A percentile compares a stretch with the other conserved stretches of the same genome.
Evolutionary conservation across 495 filamentous ascomycete genomes (phyloP).

Genomic region (Penicillium pulvis): DNA sequence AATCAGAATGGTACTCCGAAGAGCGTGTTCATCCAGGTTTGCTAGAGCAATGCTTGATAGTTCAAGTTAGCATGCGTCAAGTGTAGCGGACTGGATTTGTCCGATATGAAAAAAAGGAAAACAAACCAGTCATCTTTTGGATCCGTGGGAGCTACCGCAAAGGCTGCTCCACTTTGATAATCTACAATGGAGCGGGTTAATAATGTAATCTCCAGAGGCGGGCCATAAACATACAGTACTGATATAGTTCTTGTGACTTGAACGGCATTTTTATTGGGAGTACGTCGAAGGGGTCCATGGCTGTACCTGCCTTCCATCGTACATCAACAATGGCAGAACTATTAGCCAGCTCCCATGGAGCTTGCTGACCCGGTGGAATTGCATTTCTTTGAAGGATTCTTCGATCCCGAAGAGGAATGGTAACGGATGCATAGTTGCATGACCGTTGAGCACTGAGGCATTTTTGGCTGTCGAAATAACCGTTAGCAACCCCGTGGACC

Average conservation of each 20-base stretch:
- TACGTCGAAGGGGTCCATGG: background rate
- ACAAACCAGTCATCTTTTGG: too few relatives aligned
- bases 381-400: background rate
- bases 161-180: background rate
- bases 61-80: background rate
- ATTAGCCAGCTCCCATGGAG: background rate
- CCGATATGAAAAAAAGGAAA: background rate
- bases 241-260: conserved; percentile 4
- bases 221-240: background rate
- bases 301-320: background rate
- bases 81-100: background rate
- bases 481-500: background rate
- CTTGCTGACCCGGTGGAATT: background rate
- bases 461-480: background rate
- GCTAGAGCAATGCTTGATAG: background rate
- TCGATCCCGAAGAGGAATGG: conserved; percentile 1
- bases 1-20: conserved; percentile 2
- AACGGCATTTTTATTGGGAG: conserved; percentile 2
- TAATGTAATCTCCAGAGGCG: background rate
- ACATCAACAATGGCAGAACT: background rate
- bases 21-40: background rate
- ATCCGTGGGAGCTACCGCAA: background rate
- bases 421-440: background rate
- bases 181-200: background rate
- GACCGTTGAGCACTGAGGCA: background rate